Base-by-base conservation (phyloP, 208 protist species). In the Herpetomonas samuelpessoai region DNA sequence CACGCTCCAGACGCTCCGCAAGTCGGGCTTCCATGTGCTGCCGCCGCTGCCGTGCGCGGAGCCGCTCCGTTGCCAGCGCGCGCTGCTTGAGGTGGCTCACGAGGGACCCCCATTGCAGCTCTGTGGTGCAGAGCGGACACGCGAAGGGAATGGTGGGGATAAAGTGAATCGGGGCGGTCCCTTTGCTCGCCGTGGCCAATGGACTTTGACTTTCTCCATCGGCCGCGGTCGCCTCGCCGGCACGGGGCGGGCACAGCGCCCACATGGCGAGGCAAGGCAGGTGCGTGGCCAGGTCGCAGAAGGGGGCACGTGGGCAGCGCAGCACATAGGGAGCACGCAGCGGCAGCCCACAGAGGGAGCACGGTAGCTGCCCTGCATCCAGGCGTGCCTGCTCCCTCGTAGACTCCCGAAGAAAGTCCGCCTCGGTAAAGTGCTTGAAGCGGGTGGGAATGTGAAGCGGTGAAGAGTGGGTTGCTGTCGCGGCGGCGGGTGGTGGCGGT, bases 221-320 rank as follows among this genome's bases (percentile, higher is more conserved):
- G n/a, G n/a, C n/a, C n/a, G 55, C 26, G 21, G 12, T 18, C 41
- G 24, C 26, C n/a, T 58, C 44, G 45, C 60, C 58, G 25, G 31
- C 10, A 31, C 27, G 3, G 0, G 47, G 6, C 21, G 54, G 30
- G 62, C 83, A 65, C 12, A 70, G 74, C 62, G 85, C 74, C 83
- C 85, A 95, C 78, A 95, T 78, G 24, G 79, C 81, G 12, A 92
- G 67, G 59, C 88, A 95, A 14, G 63, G 49, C 21, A 92, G 47
- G 67, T 95, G 88, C 9, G 68, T 54, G 18, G 71, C 68, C 12
- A 95, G 55, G 7, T 55, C 51, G 68, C 88, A 95, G 69, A 83
- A 80, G 12, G 88, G 85, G 2, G 84, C 58, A 18, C 77, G 81
- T 3, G 56, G 45, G 64, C 88, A 92, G 67, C 87, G 81, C 39